A percentile compares a stretch with the other conserved stretches of the same genome.
Evolutionary conservation across 140 eudicot genomes (phyloP).

Genomic region (Senecio squalidus): DNA sequence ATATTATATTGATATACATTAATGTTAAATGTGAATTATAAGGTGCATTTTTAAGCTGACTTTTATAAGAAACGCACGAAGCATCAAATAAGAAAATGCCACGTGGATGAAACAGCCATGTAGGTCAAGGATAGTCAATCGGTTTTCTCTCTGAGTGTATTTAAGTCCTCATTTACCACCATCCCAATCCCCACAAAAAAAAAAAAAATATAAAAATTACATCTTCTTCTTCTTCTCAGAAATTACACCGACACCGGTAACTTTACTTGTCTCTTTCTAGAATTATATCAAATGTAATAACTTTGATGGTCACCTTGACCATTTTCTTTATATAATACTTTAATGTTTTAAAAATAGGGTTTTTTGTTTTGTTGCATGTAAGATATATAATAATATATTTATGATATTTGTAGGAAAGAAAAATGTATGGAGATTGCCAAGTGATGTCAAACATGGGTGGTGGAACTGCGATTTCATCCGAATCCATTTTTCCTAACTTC

Average conservation of each 20-base stretch:
- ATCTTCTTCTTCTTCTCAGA: constrained; percentile 12
- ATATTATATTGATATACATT: no score
- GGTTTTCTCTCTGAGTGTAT: constrained; percentile 41
- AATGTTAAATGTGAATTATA: no score
- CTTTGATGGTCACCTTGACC: no score
- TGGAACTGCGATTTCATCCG: constrained; percentile 50
- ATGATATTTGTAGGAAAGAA: constrained; percentile 15
- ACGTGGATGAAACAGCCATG: constrained; percentile 41
- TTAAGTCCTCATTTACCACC: constrained; percentile 41
- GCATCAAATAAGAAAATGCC: constrained; percentile 26
- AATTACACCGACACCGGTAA: constrained; percentile 27
- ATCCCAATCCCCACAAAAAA: constrained; percentile 8
- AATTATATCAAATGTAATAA: neutral
- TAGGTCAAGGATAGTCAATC: constrained; percentile 44
- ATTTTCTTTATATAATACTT: neutral
- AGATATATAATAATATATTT: neutral
- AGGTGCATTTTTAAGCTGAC: constrained; percentile 22
- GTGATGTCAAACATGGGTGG: constrained; percentile 69
- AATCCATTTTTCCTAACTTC: constrained; percentile 63
- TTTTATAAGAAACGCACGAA: constrained; percentile 31
- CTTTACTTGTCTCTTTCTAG: constrained; percentile 10
- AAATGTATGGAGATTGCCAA: constrained; percentile 95
- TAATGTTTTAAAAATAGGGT: neutral
- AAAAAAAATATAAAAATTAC: no score
- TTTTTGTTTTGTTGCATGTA: neutral